Evolutionary conservation across 306 rosid genomes (phyloP), one percentile per base, ranked within the genome.

Genomic region (Oxytropis ochrocephala): DNA sequence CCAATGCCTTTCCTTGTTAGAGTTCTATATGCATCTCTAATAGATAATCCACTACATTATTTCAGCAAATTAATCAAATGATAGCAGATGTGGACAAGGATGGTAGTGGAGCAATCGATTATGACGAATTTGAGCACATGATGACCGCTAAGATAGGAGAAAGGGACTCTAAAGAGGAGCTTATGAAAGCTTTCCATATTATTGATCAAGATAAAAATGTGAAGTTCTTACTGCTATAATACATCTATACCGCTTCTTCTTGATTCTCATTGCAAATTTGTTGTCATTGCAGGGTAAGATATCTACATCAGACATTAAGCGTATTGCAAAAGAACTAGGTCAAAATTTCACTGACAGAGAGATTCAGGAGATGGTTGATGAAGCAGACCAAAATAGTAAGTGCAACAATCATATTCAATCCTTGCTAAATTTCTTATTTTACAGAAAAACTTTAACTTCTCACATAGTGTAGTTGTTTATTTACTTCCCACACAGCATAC

Each of bases 21-120:
- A 49, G 42, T 61, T 66, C 62, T 54, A 65, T 58, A 47, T 57
- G 60, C 58, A 44, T 67, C 21, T 49, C 80, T 85, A 67, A 91
- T 62, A 36, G 82, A 54, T 46, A 33, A 13, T 76, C 9, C 60
- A 19, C 29, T 63, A 56, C 43, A 59, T 59, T 59, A 53, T 87
- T 85, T 65, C 95, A 91, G 99, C 96, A 88, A 91, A 91, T 94
- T 33, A 66, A 69, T 38, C 86, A 94, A 87, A 94, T 94, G 99
- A 94, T 91, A 76, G 95, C 96, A 52, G 99, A 94, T 75, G 99
- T 94, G 64, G 97, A 94, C 78, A 94, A 85, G 88, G 99, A 94
- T 80, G 97, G 99, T 17, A 94, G 97, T 79, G 99, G 99, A 70
- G 88, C 95, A 60, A 94, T 94, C 51, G 99, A 91, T 49, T 94